Conservation (phyloP, 139 green algal species). For the Auxenochlorella pyrenoidosa region DNA sequence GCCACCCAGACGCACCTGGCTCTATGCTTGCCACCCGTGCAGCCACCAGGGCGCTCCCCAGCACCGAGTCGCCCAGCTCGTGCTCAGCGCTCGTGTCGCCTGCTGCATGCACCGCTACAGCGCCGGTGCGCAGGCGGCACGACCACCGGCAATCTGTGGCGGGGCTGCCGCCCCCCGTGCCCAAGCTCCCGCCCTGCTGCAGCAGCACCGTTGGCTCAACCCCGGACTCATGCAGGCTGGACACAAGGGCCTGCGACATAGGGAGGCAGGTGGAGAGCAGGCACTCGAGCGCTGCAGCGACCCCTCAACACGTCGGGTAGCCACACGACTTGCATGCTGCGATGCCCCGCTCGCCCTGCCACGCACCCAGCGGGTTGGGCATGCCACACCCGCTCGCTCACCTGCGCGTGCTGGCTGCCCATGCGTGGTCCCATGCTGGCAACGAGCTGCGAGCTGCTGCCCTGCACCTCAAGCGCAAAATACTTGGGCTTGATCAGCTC, state of each 20-base stretch:
- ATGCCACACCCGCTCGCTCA: neutral
- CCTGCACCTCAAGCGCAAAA: neutral
- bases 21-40: neutral
- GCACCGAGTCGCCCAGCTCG: constrained; percentile 10
- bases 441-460: constrained; percentile 11
- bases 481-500: neutral
- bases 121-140: neutral
- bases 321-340: neutral
- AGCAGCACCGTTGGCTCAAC: neutral
- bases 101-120: neutral
- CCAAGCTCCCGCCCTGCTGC: neutral
- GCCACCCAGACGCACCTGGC: neutral
- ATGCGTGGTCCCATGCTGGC: neutral
- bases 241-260: neutral
- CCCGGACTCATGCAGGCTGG: constrained; percentile 3
- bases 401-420: constrained; percentile 12
- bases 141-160: neutral
- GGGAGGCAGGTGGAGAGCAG: neutral
- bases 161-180: neutral
- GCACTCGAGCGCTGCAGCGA: neutral
- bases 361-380: no score
- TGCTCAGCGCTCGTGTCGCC: neutral
- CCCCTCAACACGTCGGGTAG: no score
- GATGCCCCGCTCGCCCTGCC: neutral
- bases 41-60: neutral